These are phyloP conservation scores for Xylaria sp. DNA, from an alignment of 2,329 filamentous ascomycete species.

Conservation along the genomic window DNA sequence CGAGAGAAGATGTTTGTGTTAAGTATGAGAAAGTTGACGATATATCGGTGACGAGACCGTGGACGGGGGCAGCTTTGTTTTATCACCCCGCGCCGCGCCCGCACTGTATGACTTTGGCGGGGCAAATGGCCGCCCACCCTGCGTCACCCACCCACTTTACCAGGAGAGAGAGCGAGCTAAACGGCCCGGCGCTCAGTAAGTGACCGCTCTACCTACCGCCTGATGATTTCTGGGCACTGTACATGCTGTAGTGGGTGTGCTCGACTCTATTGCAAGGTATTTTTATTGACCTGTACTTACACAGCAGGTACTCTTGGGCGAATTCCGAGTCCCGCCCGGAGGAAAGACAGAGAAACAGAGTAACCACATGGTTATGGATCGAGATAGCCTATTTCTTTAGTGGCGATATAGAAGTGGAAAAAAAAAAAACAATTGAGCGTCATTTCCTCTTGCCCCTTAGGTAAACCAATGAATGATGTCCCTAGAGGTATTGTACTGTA, in stretches of 20 bases:
- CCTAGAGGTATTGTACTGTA: too few relatives aligned
- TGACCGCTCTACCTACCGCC: too few relatives aligned
- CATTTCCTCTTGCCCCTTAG: conserved; percentile 5
- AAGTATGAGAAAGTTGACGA: conserved; percentile 10
- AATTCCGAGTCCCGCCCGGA: too few relatives aligned
- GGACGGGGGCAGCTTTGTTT: conserved; percentile 13
- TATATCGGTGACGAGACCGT: conserved; percentile 8
- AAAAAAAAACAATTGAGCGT: background rate
- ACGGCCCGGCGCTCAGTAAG: background rate
- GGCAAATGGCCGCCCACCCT: conserved; percentile 1
- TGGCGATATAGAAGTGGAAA: conserved; percentile 15
- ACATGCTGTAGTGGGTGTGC: too few relatives aligned
- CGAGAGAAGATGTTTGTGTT: conserved; percentile 14
- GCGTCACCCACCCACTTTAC: background rate
- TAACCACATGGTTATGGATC: too few relatives aligned
- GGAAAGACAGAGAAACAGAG: too few relatives aligned
- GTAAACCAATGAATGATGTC: too few relatives aligned
- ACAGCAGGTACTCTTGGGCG: too few relatives aligned
- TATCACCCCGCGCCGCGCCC: conserved; percentile 1
- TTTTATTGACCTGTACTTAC: too few relatives aligned
- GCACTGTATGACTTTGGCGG: conserved; percentile 27
- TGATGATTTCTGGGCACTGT: too few relatives aligned
- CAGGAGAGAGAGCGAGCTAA: too few relatives aligned
- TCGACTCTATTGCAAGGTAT: too few relatives aligned
- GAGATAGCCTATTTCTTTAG: background rate